phyloP scores from a whole-genome alignment of 2,329 filamentous ascomycete species.

The Periconia digitata region DNA sequence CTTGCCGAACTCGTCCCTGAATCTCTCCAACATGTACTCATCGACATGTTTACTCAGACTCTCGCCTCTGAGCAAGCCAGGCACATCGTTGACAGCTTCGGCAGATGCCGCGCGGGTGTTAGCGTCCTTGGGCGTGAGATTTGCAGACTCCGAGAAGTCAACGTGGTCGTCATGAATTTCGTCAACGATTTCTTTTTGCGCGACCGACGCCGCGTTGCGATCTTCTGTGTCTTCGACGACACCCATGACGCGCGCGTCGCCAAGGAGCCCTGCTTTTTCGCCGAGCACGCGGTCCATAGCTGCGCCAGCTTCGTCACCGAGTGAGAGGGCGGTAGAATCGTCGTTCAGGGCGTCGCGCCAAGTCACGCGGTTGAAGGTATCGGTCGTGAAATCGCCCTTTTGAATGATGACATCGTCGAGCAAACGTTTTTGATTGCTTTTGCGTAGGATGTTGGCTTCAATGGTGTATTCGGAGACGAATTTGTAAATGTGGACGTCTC shows the following conservation, averaged over 20 bases:
- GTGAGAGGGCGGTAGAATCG: constrained; percentile 38
- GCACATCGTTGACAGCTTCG: constrained; percentile 17
- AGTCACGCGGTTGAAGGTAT: constrained; percentile 81
- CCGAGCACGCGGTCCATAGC: constrained; percentile 86
- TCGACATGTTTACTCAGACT: constrained; percentile 33
- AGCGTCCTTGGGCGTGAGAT: constrained; percentile 17
- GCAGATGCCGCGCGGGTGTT: constrained; percentile 24
- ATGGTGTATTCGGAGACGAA: constrained; percentile 69
- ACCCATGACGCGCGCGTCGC: constrained; percentile 70
- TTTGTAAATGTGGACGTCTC: constrained; percentile 95
- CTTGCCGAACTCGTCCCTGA: constrained; percentile 34
- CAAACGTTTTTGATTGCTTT: constrained; percentile 96
- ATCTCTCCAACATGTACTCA: constrained; percentile 37
- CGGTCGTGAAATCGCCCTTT: constrained; percentile 95
- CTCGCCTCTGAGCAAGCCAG: constrained; percentile 18
- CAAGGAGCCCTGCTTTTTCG: constrained; percentile 60
- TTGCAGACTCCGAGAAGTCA: constrained; percentile 37
- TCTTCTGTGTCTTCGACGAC: constrained; percentile 93
- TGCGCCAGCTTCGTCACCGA: constrained; percentile 68
- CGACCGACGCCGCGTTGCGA: constrained; percentile 80
- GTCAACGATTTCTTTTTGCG: constrained; percentile 82
- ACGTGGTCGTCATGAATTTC: constrained; percentile 49
- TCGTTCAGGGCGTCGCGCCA: constrained; percentile 68
- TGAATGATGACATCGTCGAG: constrained; percentile 98
- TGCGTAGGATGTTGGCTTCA: constrained; percentile 95